Percentiles rank a stretch among this genome's conserved stretches.
Evolutionary conservation across 176 grass and related monocot species (phyloP).

Genomic region (Zoysia pacifica): DNA sequence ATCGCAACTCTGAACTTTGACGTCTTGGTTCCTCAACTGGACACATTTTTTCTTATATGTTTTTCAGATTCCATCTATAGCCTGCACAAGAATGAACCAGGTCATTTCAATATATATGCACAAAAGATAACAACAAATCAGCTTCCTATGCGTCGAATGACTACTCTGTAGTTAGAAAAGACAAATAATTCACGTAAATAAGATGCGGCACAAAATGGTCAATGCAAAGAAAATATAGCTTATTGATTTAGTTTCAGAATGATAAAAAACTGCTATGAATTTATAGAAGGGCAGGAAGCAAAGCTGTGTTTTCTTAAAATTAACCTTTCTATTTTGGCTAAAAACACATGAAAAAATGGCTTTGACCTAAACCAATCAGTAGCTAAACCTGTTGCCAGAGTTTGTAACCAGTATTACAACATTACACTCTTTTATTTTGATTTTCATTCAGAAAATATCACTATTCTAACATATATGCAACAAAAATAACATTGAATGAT

Average conservation of each 20-base stretch:
- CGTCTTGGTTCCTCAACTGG: slow-evolving; percentile 83
- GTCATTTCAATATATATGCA: slow-evolving; percentile 14
- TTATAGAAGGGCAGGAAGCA: no score
- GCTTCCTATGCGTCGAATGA: neutral
- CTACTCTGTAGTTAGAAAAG: neutral
- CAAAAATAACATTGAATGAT: neutral
- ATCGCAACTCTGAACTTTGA: slow-evolving; percentile 60
- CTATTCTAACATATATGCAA: neutral
- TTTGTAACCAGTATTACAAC: neutral
- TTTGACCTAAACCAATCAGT: neutral
- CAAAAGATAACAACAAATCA: neutral
- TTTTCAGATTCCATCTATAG: slow-evolving; percentile 74
- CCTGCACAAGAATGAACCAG: slow-evolving; percentile 46
- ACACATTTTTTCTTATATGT: slow-evolving; percentile 86
- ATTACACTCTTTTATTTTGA: neutral
- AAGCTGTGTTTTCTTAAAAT: no score
- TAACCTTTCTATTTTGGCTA: no score
- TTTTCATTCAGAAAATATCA: neutral
- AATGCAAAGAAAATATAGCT: neutral
- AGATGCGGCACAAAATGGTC: neutral
- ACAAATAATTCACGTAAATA: neutral
- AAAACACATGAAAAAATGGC: neutral
- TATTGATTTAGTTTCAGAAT: neutral
- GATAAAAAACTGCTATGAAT: neutral
- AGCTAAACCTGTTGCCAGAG: neutral